These are phyloP conservation scores for Aegle marmelos DNA, from an alignment of 345 rosid genomes.

Conservation along the genomic window DNA sequence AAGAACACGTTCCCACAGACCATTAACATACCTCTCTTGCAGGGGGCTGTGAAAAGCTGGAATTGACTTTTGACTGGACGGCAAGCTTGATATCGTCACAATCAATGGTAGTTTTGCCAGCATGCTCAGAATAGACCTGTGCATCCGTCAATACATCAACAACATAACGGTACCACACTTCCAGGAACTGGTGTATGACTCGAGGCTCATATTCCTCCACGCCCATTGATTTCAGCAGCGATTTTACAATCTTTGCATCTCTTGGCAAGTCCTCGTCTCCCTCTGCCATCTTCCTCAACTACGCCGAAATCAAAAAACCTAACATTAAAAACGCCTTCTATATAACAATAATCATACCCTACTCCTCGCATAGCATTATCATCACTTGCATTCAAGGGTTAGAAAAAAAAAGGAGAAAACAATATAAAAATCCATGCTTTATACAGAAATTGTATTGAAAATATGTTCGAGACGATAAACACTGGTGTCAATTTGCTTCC, in stretches of 20 bases:
- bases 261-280: conserved; percentile 69
- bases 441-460: too few species aligned
- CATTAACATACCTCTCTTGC: conserved; percentile 70
- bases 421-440: neutral
- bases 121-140: conserved; percentile 90
- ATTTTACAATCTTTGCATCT: conserved; percentile 80
- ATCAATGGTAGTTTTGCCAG: conserved; percentile 71
- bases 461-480: too few species aligned
- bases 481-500: too few species aligned
- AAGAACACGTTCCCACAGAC: neutral
- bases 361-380: neutral
- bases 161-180: conserved; percentile 87
- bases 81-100: conserved; percentile 90
- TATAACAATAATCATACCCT: neutral
- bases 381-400: neutral
- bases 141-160: conserved; percentile 82
- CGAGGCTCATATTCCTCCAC: conserved; percentile 92
- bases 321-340: neutral
- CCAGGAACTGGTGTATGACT: conserved; percentile 80
- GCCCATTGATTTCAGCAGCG: conserved; percentile 87
- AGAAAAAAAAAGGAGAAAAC: too few species aligned
- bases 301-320: conserved; percentile 5
- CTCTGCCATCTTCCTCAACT: conserved; percentile 42
- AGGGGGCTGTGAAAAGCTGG: conserved; percentile 94
- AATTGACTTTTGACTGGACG: conserved; percentile 81